phyloP scores from a whole-genome alignment of 805 yeast genomes.

The Nematodospora valgi region DNA sequence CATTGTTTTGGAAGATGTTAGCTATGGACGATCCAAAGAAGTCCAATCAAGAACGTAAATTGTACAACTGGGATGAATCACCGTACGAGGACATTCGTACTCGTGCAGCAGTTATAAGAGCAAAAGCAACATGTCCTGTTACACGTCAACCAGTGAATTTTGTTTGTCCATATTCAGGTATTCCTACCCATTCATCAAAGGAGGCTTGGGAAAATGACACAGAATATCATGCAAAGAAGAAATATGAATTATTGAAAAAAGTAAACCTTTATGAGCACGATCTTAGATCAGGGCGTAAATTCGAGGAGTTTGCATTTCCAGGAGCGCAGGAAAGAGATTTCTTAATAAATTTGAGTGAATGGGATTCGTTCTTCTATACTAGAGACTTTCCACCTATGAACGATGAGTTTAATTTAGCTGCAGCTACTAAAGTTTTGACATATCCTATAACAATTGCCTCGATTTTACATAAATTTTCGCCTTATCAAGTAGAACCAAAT shows the following conservation, averaged over 20 bases:
- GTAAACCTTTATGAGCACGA: conserved; percentile 95
- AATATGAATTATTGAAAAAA: conserved; percentile 72
- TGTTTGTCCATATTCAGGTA: conserved; percentile 91
- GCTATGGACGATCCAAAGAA: conserved; percentile 30
- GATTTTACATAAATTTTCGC: conserved; percentile 77
- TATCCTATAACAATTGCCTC: conserved; percentile 91
- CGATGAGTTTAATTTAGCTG: conserved; percentile 92
- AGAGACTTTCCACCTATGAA: conserved; percentile 94
- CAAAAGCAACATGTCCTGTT: conserved; percentile 87
- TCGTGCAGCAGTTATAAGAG: conserved; percentile 86
- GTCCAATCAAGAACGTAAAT: conserved; percentile 24
- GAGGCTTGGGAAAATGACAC: conserved; percentile 86
- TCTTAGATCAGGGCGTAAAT: conserved; percentile 86
- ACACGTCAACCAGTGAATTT: conserved; percentile 75
- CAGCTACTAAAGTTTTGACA: conserved; percentile 89
- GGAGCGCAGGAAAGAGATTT: conserved; percentile 72
- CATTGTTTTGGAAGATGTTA: conserved; percentile 37
- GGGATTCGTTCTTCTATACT: conserved; percentile 94
- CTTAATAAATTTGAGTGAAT: conserved; percentile 69
- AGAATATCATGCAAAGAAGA: conserved; percentile 63
- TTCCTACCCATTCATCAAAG: conserved; percentile 90
- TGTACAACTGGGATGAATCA: conserved; percentile 84
- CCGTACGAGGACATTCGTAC: conserved; percentile 85
- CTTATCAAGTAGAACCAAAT: conserved; percentile 74
- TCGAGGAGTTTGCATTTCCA: conserved; percentile 96